Evolutionary conservation across 768 basidiomycete species (phyloP), one percentile per base, ranked within the genome.

Genomic region (Mycena vitilis): DNA sequence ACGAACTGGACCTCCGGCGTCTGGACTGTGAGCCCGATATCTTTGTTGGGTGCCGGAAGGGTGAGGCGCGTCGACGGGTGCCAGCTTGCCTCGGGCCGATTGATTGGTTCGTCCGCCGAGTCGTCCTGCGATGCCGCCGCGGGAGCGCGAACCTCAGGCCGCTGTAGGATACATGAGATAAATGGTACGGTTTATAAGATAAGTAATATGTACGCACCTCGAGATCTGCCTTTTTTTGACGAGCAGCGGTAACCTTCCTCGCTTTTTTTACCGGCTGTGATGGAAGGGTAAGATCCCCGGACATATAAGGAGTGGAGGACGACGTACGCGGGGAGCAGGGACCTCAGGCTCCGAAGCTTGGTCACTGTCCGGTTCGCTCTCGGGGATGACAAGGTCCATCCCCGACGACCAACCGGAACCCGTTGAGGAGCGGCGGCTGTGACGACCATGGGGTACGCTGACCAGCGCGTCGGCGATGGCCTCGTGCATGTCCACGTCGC

Each of bases 1-100:
- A 64, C 47, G 10, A 6, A 5, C 37, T 64, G 63, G 8, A 64
- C 20, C n/a, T 47, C 47, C 13, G 37, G 12, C 37, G n/a, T 42
- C 38, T 64, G 63, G 8, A 37, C 55, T 1, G 45, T 64, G 2
- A 64, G 55, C 1, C 54, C 25, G 20, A 64, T 64, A 18, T 56
- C 63, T 37, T 51, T 64, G 45, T 57, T 57, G 0, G 63, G 63
- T 0, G 63, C 63, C 10, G 63, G 63, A 8, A 57, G 55, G 4
- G 49, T 47, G 2, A 64, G 30, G 2, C 18, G 44, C 0, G 63
- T 25, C 0, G 55, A 40, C 1, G n/a, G 7, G 34, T 64, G 30
- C 63, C 63, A 64, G 23, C 55, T 54, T 11, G 61, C 34, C 15
- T 63, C 52, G 0, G 52, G 52, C 1, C 52, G 61, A 12, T 11